Percentiles rank a stretch among this genome's conserved stretches.
These are phyloP conservation scores for Pichia sp. DNA, from an alignment of 1,139 yeast species.

Conservation along the genomic window DNA sequence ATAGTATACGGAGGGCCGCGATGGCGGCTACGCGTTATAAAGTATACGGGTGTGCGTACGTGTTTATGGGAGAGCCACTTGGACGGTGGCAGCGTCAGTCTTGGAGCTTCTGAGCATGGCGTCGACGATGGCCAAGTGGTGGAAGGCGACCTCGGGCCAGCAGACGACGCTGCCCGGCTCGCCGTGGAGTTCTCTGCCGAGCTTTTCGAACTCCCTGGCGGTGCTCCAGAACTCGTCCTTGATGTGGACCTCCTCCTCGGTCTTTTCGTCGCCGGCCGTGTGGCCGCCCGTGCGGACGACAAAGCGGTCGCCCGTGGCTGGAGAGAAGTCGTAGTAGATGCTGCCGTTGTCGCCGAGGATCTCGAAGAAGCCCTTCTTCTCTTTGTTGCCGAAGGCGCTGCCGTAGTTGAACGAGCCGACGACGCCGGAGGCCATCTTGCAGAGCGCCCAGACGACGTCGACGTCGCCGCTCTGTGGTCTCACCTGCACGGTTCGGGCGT, in stretches of 20 bases:
- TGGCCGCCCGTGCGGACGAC: slow-evolving; percentile 38
- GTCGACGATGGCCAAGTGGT: slow-evolving; percentile 83
- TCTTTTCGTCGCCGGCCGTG: slow-evolving; percentile 45
- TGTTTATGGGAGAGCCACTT: slow-evolving; percentile 2
- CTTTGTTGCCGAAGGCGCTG: slow-evolving; percentile 80
- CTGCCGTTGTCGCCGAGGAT: slow-evolving; percentile 80
- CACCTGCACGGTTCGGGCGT: slow-evolving; percentile 72
- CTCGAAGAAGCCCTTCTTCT: slow-evolving; percentile 59
- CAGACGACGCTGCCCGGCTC: slow-evolving; percentile 58
- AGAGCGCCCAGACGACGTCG: slow-evolving; percentile 70
- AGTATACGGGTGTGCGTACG: not conserved
- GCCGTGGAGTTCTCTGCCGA: slow-evolving; percentile 64
- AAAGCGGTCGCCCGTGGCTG: slow-evolving; percentile 46
- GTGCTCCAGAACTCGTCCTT: slow-evolving; percentile 56
- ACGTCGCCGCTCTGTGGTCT: slow-evolving; percentile 73
- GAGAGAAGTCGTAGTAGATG: slow-evolving; percentile 59
- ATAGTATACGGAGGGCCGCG: too few species aligned
- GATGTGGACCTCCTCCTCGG: slow-evolving; percentile 41
- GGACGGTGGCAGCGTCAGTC: slow-evolving; percentile 51
- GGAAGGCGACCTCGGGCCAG: slow-evolving; percentile 78
- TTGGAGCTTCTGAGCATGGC: slow-evolving; percentile 70
- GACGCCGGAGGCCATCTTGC: slow-evolving; percentile 51
- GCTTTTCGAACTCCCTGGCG: slow-evolving; percentile 65
- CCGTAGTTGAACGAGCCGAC: slow-evolving; percentile 91
- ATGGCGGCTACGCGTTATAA: too few species aligned